Evolutionary conservation across 805 yeast species (phyloP), one percentile per base, ranked within the genome.

Genomic region (Yarrowia porcina): DNA sequence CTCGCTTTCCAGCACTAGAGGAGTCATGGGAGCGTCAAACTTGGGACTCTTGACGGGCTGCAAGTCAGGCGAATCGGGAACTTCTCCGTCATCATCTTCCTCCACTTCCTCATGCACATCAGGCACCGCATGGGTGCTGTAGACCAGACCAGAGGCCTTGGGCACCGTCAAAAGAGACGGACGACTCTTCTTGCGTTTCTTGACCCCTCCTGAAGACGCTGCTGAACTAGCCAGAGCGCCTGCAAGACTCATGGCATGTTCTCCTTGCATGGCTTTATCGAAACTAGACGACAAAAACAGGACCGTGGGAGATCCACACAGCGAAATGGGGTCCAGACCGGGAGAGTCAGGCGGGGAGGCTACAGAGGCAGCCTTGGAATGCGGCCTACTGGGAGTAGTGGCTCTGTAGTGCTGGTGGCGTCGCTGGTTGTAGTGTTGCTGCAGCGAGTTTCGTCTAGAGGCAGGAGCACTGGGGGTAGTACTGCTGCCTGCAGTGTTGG

Each of bases 291-390:
- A 52, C 35, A 62, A n/a, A 10, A 57, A 62, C 50, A 62, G 50
- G 41, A 54, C 32, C 4, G 64, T 62, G 21, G 64, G 64, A 2
- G 35, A 20, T 6, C 63, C 61, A 15, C 64, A 47, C 3, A 62
- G 44, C 7, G 64, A 62, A 28, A 56, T 62, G 20, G 64, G 64
- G 32, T 49, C 62, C 41, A 62, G 52, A 21, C 50, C 47, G 4
- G 64, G 64, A 10, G 63, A 54, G 33, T 62, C 64, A 2, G 64
- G 64, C 7, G 64, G 64, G 4, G 57, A 33, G 15, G 52, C 41
- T 41, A 27, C 38, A 6, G 63, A 30, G 6, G 32, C 62, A 1
- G 61, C 33, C 38, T 35, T 56, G 18, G 64, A 27, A 4, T 28
- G 41, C 1, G 63, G 62, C 7, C 63, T 27, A 12, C 63, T 44